Base-by-base conservation (phyloP, 768 basidiomycete species). In the Rhizopogon sp. region DNA sequence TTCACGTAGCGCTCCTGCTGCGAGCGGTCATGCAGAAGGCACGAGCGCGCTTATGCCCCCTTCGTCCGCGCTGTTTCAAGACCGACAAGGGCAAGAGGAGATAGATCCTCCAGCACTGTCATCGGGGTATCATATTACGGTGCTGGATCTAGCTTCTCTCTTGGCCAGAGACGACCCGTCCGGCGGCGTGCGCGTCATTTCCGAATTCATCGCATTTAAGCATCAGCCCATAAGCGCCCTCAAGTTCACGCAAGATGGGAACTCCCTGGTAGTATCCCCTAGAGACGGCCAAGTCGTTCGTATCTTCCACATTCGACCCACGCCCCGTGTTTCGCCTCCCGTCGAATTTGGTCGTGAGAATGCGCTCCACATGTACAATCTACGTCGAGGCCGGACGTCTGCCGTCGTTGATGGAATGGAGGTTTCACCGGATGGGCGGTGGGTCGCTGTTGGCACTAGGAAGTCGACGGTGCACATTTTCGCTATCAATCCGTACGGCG, bases 401-500 rank as follows among this genome's bases (percentile, higher is more conserved):
- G 88, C 84, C 5, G 69, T 80, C 5, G 78, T 93, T 13, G 81
- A 84, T 52, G 69, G 69, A 11, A 69, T 86, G 11, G 71, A 69
- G 25, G 57, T 64, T 6, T 65, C 69, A 41, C 58, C 65, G 3
- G 85, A 86, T 61, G 85, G 84, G 13, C 68, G 84, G 37, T 92
- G 87, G 87, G 67, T 83, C 16, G 89, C 82, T 3, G 68, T 90
- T 37, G 80, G 77, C n/a, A 90, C 85, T 39, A 63, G 73, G 63
- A 83, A 83, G 60, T 67, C 82, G 54, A 87, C 82, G 0, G 69
- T 85, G 20, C 89, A 93, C 69, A 70, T 92, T 0, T 93, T 90
- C 63, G 81, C 85, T 7, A 74, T 85, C 7, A 88, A 91, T 65
- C 89, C 89, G 4, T 85, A 85, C 55, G 91, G 89, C 1, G 87